Percentiles rank a stretch among this genome's conserved stretches.
Evolutionary conservation across 1,139 yeast genomes (phyloP).

Genomic region (Candida sojae): DNA sequence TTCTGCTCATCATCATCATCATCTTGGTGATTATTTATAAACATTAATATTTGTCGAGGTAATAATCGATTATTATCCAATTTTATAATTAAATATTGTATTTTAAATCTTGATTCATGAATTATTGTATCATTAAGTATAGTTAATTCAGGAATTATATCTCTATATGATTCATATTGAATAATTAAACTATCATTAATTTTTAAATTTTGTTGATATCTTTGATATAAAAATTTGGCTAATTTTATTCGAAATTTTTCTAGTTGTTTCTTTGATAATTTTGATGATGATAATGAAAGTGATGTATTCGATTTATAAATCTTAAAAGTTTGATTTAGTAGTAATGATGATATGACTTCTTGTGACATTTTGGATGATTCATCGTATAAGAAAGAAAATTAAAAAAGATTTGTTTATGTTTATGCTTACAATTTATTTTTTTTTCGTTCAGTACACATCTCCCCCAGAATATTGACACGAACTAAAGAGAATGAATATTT

Average conservation of each 20-base stretch:
- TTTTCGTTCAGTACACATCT: too few species aligned
- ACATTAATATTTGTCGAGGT: conserved; percentile 14
- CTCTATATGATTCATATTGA: conserved; percentile 13
- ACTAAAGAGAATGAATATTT: too few species aligned
- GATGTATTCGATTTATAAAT: conserved; percentile 18
- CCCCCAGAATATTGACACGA: too few species aligned
- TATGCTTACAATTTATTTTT: not conserved
- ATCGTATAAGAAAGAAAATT: not conserved
- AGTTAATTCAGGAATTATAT: conserved; percentile 9
- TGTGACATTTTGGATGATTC: conserved; percentile 5
- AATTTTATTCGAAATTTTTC: conserved; percentile 14
- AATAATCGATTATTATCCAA: conserved; percentile 8
- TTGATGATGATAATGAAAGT: conserved; percentile 6
- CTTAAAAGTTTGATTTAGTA: conserved; percentile 21
- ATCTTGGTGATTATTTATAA: conserved; percentile 3
- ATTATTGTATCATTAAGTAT: conserved; percentile 9
- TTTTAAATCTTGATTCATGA: conserved; percentile 2
- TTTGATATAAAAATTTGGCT: conserved; percentile 14
- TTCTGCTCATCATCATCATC: not conserved
- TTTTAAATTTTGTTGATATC: conserved; percentile 10
- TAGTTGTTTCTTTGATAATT: conserved; percentile 12
- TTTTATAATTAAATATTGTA: conserved; percentile 12
- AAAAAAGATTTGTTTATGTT: not conserved
- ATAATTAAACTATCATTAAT: conserved; percentile 11
- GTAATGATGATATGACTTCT: conserved; percentile 7